phyloP scores from a whole-genome alignment of 768 basidiomycete species.

The Amanita pseudoporphyria region DNA sequence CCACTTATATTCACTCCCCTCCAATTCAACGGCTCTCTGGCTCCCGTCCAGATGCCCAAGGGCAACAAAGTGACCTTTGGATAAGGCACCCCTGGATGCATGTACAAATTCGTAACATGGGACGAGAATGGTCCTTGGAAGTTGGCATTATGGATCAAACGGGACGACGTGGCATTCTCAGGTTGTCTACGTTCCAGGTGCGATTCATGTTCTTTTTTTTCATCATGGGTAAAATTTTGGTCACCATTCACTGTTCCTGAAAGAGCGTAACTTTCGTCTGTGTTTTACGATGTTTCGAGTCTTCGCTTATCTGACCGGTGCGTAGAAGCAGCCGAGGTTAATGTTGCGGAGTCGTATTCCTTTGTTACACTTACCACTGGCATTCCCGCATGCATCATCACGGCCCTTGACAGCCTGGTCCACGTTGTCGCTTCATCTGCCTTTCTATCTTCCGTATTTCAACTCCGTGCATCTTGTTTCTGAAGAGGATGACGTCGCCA shows the following conservation, averaged over 20 bases:
- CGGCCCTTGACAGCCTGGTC: slow-evolving; percentile 61
- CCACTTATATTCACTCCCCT: slow-evolving; percentile 62
- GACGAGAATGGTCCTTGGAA: slow-evolving; percentile 66
- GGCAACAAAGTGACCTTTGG: slow-evolving; percentile 30
- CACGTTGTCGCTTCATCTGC: slow-evolving; percentile 52
- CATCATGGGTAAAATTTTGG: not conserved
- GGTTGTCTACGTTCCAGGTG: slow-evolving; percentile 81
- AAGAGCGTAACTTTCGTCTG: no score
- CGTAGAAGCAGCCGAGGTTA: slow-evolving; percentile 32
- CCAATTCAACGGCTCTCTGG: slow-evolving; percentile 11
- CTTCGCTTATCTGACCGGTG: not conserved
- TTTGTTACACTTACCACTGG: slow-evolving; percentile 61
- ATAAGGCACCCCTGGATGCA: slow-evolving; percentile 69
- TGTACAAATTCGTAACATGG: slow-evolving; percentile 61
- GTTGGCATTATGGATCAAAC: slow-evolving; percentile 60
- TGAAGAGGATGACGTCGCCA: slow-evolving; percentile 12
- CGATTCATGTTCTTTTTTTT: slow-evolving; percentile 8
- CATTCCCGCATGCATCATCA: slow-evolving; percentile 47
- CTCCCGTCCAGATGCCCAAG: slow-evolving; percentile 7
- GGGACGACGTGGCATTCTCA: slow-evolving; percentile 48
- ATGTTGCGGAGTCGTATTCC: slow-evolving; percentile 31
- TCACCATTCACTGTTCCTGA: not conserved
- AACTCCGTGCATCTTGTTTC: slow-evolving; percentile 32
- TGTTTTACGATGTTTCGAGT: not conserved
- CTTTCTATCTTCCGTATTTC: slow-evolving; percentile 53